These are phyloP conservation scores for Macadamia tetraphylla DNA, from an alignment of 164 flowering plant genomes.

Conservation along the genomic window DNA sequence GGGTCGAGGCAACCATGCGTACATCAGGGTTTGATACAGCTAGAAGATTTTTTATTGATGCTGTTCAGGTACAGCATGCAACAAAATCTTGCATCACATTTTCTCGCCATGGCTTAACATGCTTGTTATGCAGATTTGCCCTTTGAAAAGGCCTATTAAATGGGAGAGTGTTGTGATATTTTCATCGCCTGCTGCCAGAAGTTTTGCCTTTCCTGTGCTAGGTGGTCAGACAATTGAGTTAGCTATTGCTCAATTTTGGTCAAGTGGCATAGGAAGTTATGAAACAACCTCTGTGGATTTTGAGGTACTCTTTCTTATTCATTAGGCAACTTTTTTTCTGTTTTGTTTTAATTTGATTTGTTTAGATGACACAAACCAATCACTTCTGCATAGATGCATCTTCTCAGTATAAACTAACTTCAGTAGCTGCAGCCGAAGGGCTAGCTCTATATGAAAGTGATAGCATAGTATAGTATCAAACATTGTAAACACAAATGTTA, in stretches of 20 bases:
- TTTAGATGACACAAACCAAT: neutral
- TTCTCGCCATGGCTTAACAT: slow-evolving; percentile 11
- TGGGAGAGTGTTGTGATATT: slow-evolving; percentile 80
- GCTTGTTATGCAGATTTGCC: slow-evolving; percentile 54
- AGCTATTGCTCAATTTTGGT: slow-evolving; percentile 94
- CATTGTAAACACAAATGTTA: too few species aligned
- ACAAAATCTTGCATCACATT: neutral
- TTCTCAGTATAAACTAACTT: too few species aligned
- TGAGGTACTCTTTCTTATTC: slow-evolving; percentile 54
- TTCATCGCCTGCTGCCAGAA: slow-evolving; percentile 73
- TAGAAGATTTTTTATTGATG: slow-evolving; percentile 73
- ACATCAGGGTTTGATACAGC: slow-evolving; percentile 81
- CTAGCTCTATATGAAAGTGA: too few species aligned
- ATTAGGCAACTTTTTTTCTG: neutral
- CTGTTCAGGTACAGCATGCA: slow-evolving; percentile 64
- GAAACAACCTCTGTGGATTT: slow-evolving; percentile 70
- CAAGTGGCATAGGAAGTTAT: slow-evolving; percentile 90
- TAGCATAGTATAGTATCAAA: too few species aligned
- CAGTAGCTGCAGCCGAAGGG: too few species aligned
- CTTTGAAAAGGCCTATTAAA: slow-evolving; percentile 79
- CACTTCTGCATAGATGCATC: too few species aligned
- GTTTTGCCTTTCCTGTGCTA: slow-evolving; percentile 71
- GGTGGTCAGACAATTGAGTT: slow-evolving; percentile 88
- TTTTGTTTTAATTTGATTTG: neutral
- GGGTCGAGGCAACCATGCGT: slow-evolving; percentile 89